Evolutionary conservation across 2,329 filamentous ascomycete species (phyloP).

Genomic region (Fusarium pseudocircinatum): DNA sequence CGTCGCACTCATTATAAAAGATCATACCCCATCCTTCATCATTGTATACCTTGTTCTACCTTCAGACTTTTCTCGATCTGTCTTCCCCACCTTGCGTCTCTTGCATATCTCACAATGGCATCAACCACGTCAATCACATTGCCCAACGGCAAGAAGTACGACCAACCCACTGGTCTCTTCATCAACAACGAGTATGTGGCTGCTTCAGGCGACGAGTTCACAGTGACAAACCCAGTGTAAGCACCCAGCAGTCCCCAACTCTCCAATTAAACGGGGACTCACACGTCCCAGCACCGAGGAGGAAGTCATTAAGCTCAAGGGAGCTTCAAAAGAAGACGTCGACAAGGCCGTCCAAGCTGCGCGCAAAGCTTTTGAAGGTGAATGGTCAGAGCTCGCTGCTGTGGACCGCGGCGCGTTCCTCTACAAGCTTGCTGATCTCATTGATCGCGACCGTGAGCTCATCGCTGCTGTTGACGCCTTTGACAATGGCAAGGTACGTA

Average conservation of each 20-base stretch:
- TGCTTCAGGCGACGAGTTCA: slow-evolving; percentile 36
- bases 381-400: slow-evolving; percentile 38
- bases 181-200: slow-evolving; percentile 43
- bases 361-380: slow-evolving; percentile 39
- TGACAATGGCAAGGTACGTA: slow-evolving; percentile 37
- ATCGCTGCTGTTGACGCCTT: slow-evolving; percentile 40
- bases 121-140: slow-evolving; percentile 32
- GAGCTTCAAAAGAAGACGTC: slow-evolving; percentile 35
- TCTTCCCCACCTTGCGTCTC: background rate
- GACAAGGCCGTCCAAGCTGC: slow-evolving; percentile 36
- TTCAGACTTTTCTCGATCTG: background rate
- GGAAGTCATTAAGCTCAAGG: slow-evolving; percentile 33
- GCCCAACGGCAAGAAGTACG: slow-evolving; percentile 45
- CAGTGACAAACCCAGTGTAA: slow-evolving; percentile 35
- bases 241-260: background rate
- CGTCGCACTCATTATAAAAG: slow-evolving; percentile 12
- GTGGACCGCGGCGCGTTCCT: slow-evolving; percentile 35
- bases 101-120: slow-evolving; percentile 7
- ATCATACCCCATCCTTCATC: background rate
- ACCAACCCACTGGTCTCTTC: slow-evolving; percentile 51
- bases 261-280: background rate
- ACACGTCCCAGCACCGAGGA: slow-evolving; percentile 29
- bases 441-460: slow-evolving; percentile 39
- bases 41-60: background rate
- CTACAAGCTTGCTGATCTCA: slow-evolving; percentile 37